These are phyloP conservation scores for Eleusine coracana DNA, from an alignment of 176 grass and related monocot genomes.

Conservation along the genomic window DNA sequence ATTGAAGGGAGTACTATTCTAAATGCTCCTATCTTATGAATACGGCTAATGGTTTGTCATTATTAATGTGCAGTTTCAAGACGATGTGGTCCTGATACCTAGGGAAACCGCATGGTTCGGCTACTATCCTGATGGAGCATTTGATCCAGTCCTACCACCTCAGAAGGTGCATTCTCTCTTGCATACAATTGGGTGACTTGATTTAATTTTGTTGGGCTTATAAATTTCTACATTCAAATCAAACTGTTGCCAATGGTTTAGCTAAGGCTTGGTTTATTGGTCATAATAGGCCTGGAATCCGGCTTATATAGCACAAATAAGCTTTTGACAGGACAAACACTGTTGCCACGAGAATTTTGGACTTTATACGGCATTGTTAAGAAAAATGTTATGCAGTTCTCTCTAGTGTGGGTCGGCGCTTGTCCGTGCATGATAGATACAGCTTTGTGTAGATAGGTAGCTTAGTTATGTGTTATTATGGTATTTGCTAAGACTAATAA, in stretches of 20 bases:
- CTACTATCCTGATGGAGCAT: slow-evolving; percentile 90
- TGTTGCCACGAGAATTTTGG: neutral
- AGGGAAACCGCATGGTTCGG: slow-evolving; percentile 95
- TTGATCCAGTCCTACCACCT: slow-evolving; percentile 58
- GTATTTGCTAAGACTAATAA: neutral
- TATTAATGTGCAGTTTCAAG: slow-evolving; percentile 60
- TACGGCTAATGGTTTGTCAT: neutral
- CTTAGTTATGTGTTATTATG: neutral
- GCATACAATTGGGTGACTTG: neutral
- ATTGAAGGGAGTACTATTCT: neutral
- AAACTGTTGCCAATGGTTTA: neutral
- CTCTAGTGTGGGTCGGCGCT: neutral
- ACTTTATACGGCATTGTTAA: neutral
- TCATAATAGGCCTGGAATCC: neutral
- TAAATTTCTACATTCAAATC: neutral
- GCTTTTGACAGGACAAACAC: neutral
- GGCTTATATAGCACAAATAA: neutral
- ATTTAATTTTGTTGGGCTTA: neutral
- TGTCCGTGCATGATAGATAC: too few species aligned
- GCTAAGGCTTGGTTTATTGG: neutral
- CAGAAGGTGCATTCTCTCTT: slow-evolving; percentile 42
- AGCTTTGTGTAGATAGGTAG: too few species aligned
- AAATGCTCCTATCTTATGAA: neutral
- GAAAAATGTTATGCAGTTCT: neutral
- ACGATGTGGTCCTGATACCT: slow-evolving; percentile 78